phyloP scores from a whole-genome alignment of 345 rosid species.

The Iberis pinnata region DNA sequence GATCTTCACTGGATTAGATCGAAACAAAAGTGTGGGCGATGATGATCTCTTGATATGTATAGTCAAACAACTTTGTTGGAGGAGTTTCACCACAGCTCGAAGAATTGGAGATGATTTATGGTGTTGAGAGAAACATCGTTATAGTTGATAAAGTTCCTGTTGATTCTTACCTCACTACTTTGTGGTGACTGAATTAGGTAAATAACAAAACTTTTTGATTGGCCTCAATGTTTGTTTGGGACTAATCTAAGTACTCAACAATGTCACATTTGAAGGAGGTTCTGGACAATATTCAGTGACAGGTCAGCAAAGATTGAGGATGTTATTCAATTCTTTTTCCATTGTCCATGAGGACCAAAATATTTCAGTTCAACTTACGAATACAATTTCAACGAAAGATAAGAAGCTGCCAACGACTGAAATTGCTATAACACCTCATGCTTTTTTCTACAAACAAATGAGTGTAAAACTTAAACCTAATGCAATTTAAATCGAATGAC shows the following conservation, averaged over 20 bases:
- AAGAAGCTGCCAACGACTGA: too few relatives aligned
- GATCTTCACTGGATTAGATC: neutral
- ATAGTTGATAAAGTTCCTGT: conserved; percentile 93
- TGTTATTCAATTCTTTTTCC: too few relatives aligned
- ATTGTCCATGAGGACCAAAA: too few relatives aligned
- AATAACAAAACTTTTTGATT: conserved; percentile 15
- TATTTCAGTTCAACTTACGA: too few relatives aligned
- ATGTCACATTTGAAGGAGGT: conserved; percentile 88
- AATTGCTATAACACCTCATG: too few relatives aligned
- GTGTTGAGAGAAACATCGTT: conserved; percentile 71
- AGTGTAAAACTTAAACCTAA: too few relatives aligned
- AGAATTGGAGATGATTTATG: conserved; percentile 83
- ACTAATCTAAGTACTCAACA: conserved; percentile 90
- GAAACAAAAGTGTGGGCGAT: neutral
- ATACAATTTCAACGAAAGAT: too few relatives aligned
- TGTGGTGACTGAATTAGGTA: neutral
- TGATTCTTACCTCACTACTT: conserved; percentile 85
- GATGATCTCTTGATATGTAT: conserved; percentile 27
- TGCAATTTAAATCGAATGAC: too few relatives aligned
- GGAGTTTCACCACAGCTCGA: conserved; percentile 97
- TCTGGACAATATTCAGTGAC: conserved; percentile 71
- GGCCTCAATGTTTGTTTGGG: conserved; percentile 80
- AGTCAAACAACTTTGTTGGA: conserved; percentile 90
- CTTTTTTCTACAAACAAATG: too few relatives aligned
- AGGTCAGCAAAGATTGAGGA: conserved; percentile 91